Conservation (phyloP, 169 alveolate species). For the Plasmodium blacklocki region DNA sequence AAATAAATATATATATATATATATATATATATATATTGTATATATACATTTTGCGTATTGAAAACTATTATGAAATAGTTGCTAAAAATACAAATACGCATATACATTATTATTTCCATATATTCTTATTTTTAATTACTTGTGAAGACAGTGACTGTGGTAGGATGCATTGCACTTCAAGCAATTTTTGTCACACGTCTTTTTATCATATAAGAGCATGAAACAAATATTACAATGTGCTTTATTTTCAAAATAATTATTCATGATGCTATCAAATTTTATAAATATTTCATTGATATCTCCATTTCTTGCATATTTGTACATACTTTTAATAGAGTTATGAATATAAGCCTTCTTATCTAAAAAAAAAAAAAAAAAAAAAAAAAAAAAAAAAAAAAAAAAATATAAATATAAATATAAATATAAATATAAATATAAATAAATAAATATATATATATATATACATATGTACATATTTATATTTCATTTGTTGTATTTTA, state of each 20-base stretch:
- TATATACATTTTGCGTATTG: background rate
- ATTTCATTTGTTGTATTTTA: background rate
- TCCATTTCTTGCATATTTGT: conserved; percentile 61
- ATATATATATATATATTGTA: background rate
- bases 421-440: background rate
- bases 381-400: background rate
- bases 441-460: background rate
- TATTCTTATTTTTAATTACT: conserved; percentile 9
- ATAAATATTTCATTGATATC: conserved; percentile 60
- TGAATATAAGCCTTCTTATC: conserved; percentile 59
- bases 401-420: background rate
- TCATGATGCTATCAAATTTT: conserved; percentile 57
- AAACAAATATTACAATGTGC: conserved; percentile 68
- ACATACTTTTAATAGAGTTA: conserved; percentile 68
- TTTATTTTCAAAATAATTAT: conserved; percentile 52
- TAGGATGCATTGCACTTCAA: conserved; percentile 49
- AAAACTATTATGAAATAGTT: background rate
- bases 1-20: background rate
- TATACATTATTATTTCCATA: too few relatives aligned
- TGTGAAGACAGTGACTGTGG: conserved; percentile 68
- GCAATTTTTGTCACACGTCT: conserved; percentile 58
- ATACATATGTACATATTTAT: background rate
- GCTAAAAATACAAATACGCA: background rate
- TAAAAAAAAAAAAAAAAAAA: conserved; percentile 9
- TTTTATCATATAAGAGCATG: conserved; percentile 42